Conservation (phyloP, 2,329 filamentous ascomycete genomes). For the Fusarium annulatum region DNA sequence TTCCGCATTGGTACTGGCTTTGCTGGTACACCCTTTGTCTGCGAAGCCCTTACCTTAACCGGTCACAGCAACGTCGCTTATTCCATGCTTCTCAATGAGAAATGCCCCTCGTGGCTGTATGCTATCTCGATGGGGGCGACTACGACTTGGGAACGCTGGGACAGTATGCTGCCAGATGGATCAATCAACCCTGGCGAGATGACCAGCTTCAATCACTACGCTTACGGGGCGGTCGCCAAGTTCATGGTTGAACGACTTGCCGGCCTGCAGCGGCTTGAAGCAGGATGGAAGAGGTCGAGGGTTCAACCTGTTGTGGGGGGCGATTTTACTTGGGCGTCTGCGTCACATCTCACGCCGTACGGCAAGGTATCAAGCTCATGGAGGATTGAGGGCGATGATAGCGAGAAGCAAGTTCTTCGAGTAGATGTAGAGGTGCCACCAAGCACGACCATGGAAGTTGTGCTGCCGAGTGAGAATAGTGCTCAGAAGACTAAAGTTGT, state of each 20-base stretch:
- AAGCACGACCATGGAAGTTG: constrained; percentile 36
- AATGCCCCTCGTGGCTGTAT: constrained; percentile 53
- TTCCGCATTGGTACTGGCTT: constrained; percentile 43
- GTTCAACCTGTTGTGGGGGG: constrained; percentile 33
- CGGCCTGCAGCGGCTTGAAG: constrained; percentile 33
- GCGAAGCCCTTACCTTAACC: constrained; percentile 34
- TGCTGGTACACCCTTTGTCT: constrained; percentile 54
- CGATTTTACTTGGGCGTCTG: constrained; percentile 34
- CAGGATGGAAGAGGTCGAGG: constrained; percentile 42
- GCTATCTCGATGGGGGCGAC: constrained; percentile 54
- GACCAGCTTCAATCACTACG: constrained; percentile 58
- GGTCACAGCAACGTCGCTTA: constrained; percentile 46
- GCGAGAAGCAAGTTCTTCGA: background rate
- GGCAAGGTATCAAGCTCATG: constrained; percentile 37
- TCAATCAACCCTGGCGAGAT: constrained; percentile 54
- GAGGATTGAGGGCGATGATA: constrained; percentile 27
- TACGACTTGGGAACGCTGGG: constrained; percentile 58
- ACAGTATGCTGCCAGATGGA: constrained; percentile 52
- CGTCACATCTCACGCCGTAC: constrained; percentile 38
- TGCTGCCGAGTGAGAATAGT: constrained; percentile 13
- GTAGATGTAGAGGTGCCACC: constrained; percentile 34
- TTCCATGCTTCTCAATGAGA: constrained; percentile 51
- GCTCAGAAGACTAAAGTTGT: constrained; percentile 19
- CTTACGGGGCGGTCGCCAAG: constrained; percentile 53
- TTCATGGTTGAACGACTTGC: constrained; percentile 50